Percentiles rank a stretch among this genome's conserved stretches.
Conservation (phyloP, 1,284 basidiomycete genomes). For the Nidula niveotomentosa region DNA sequence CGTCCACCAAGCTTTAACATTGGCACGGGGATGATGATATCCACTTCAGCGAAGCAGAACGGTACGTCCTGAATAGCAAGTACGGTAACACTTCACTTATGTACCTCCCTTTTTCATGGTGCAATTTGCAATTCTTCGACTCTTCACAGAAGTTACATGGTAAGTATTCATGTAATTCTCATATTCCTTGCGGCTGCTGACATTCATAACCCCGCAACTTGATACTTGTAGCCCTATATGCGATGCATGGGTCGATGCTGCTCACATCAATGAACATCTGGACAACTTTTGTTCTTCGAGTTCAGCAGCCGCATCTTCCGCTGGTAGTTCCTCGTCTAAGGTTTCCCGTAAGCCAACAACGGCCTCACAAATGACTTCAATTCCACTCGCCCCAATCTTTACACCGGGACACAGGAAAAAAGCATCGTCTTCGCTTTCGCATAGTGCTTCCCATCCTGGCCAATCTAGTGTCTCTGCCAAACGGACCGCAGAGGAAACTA, state of each 20-base stretch:
- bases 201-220: not conserved
- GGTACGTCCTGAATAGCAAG: not conserved
- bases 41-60: too few species aligned
- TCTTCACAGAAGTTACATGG: not conserved
- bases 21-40: too few species aligned
- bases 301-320: not conserved
- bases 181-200: not conserved
- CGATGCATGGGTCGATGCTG: constrained; percentile 13
- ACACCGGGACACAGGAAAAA: not conserved
- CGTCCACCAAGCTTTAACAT: too few species aligned
- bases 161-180: not conserved
- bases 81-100: not conserved
- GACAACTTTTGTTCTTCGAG: constrained; percentile 17
- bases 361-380: not conserved
- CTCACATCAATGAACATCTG: constrained; percentile 20
- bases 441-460: not conserved
- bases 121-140: not conserved
- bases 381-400: not conserved
- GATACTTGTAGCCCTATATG: constrained; percentile 17
- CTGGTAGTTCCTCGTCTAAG: not conserved
- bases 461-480: constrained; percentile 5
- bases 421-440: not conserved
- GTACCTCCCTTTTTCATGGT: not conserved
- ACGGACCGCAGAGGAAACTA: constrained; percentile 1
- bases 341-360: not conserved